Conservation (phyloP, 108 stramenopile genomes). For the Nannochloropsis gaditana region DNA sequence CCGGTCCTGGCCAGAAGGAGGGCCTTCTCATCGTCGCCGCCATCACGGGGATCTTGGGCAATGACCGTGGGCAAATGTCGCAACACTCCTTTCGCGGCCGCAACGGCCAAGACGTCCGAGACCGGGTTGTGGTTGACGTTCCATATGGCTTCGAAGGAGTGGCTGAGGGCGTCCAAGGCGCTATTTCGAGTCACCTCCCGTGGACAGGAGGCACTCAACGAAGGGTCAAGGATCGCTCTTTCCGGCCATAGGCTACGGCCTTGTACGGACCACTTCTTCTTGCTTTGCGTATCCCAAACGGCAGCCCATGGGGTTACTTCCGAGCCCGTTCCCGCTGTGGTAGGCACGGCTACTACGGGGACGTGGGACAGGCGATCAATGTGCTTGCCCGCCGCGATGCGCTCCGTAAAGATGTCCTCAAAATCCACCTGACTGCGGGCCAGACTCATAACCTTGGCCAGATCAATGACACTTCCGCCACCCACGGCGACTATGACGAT, state of each 20-base stretch:
- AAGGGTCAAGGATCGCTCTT: not conserved
- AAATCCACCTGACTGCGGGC: constrained; percentile 12
- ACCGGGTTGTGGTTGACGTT: constrained; percentile 8
- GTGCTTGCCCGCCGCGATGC: not conserved
- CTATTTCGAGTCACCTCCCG: not conserved
- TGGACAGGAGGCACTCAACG: not conserved
- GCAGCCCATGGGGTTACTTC: not conserved
- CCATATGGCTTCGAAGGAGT: not conserved
- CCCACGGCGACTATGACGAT: not conserved
- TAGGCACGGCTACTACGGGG: not conserved
- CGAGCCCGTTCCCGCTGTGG: not conserved
- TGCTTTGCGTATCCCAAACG: not conserved
- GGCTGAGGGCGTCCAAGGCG: not conserved
- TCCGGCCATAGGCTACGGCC: constrained; percentile 14
- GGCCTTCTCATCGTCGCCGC: not conserved
- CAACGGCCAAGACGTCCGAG: not conserved
- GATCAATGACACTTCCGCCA: not conserved
- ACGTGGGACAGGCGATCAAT: not conserved
- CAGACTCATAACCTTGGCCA: constrained; percentile 13
- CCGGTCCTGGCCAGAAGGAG: not conserved
- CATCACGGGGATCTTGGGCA: not conserved
- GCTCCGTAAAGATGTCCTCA: constrained; percentile 15
- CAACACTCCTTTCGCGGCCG: not conserved
- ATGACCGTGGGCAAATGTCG: not conserved
- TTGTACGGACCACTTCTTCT: not conserved